Evolutionary conservation across 805 yeast species (phyloP).

Genomic region (Starmerella vitae): DNA sequence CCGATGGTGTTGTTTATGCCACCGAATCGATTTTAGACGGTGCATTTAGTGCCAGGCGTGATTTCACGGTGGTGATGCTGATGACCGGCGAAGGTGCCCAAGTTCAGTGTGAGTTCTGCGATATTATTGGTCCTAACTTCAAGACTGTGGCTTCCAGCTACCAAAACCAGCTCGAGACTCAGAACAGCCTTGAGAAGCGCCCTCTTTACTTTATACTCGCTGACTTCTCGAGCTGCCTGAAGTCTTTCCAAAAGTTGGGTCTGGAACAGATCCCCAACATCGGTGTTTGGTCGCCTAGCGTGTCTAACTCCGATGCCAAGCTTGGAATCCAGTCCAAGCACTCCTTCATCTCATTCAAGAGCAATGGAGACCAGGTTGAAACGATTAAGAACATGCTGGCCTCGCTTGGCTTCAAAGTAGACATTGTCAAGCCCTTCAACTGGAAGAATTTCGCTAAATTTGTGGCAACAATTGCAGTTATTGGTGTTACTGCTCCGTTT

Average conservation of each 20-base stretch:
- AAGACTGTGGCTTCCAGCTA: slow-evolving; percentile 51
- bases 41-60: slow-evolving; percentile 41
- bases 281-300: slow-evolving; percentile 44
- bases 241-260: slow-evolving; percentile 39
- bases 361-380: slow-evolving; percentile 19
- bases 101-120: slow-evolving; percentile 67
- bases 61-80: slow-evolving; percentile 49
- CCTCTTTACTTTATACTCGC: slow-evolving; percentile 55
- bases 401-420: slow-evolving; percentile 22
- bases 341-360: slow-evolving; percentile 22
- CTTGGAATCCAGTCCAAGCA: slow-evolving; percentile 21
- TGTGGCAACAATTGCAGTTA: slow-evolving; percentile 11
- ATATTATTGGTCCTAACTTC: slow-evolving; percentile 52
- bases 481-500: slow-evolving; percentile 10
- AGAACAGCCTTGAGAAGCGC: slow-evolving; percentile 33
- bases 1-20: slow-evolving; percentile 22
- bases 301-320: slow-evolving; percentile 25
- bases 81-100: slow-evolving; percentile 63
- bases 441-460: slow-evolving; percentile 18
- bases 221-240: slow-evolving; percentile 49
- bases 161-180: slow-evolving; percentile 27
- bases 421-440: slow-evolving; percentile 26
- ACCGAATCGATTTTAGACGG: slow-evolving; percentile 31
- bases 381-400: slow-evolving; percentile 18
- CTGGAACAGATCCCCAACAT: slow-evolving; percentile 70